These are phyloP conservation scores for Nematocida sp. DNA, from an alignment of 371 early-diverging fungal genomes.

Conservation along the genomic window DNA sequence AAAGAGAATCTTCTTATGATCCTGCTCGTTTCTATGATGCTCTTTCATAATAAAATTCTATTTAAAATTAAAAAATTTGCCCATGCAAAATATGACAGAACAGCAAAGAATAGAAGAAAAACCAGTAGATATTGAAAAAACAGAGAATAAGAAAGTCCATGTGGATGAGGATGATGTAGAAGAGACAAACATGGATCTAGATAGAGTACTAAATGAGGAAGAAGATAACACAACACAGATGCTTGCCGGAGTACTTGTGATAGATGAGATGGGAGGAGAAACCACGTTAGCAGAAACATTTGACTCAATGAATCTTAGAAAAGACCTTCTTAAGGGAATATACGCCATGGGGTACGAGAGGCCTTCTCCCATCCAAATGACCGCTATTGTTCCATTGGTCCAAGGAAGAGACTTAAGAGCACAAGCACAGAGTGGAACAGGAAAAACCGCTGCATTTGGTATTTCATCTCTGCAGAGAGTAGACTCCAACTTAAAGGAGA, in stretches of 20 bases:
- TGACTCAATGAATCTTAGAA: constrained; percentile 72
- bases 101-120: constrained; percentile 15
- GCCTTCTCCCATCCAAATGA: constrained; percentile 96
- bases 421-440: constrained; percentile 77
- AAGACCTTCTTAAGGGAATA: constrained; percentile 90
- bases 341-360: constrained; percentile 93
- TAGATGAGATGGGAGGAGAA: constrained; percentile 50
- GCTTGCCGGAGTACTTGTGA: constrained; percentile 34
- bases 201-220: constrained; percentile 9
- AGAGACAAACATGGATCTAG: constrained; percentile 20
- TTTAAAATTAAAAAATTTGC: constrained; percentile 53
- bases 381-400: constrained; percentile 88
- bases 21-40: constrained; percentile 36
- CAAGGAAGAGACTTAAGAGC: constrained; percentile 76
- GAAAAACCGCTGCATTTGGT: constrained; percentile 98
- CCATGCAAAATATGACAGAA: constrained; percentile 57
- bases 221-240: constrained; percentile 9
- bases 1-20: not conserved
- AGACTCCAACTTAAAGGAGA: constrained; percentile 74
- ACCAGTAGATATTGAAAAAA: not conserved
- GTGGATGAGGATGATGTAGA: constrained; percentile 16
- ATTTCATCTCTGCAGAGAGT: constrained; percentile 87
- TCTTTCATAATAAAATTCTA: constrained; percentile 29
- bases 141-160: not conserved
- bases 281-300: constrained; percentile 56